A percentile compares a stretch with the other conserved stretches of the same genome.
Conservation (phyloP, 225 moss, liverwort and hornwort genomes). For the Neckera pumila region DNA sequence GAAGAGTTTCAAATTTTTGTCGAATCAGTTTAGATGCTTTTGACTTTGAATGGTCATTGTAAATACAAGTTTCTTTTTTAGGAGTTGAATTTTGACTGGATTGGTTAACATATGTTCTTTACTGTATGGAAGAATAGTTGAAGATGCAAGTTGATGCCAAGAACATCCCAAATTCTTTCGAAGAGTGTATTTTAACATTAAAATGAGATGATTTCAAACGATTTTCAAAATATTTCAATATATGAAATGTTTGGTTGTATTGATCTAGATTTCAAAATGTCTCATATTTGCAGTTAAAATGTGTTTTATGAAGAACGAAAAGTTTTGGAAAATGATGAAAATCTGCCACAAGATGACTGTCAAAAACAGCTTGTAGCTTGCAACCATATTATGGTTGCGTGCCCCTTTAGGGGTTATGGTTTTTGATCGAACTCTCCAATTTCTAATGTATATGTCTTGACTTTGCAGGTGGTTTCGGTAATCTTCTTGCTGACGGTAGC, state of each 20-base stretch:
- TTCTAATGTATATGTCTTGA: neutral
- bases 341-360: neutral
- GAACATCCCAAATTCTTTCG: neutral
- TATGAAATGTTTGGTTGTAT: neutral
- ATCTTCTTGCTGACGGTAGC: slow-evolving; percentile 72
- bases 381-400: neutral
- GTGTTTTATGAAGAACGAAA: too few species aligned
- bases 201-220: neutral
- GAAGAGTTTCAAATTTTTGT: neutral
- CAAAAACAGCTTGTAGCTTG: neutral
- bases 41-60: neutral
- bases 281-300: neutral
- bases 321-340: neutral
- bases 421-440: neutral
- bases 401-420: neutral
- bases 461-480: slow-evolving; percentile 44
- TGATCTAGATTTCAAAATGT: neutral
- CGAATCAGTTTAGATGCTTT: neutral
- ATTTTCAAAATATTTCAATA: neutral
- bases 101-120: neutral
- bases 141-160: neutral
- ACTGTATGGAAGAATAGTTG: neutral
- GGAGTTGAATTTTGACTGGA: neutral
- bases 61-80: neutral
- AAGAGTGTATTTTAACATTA: neutral